Percentiles rank a stretch among this genome's conserved stretches.
phyloP scores from a whole-genome alignment of 108 stramenopile genomes.

The Fistulifera pelliculosa region DNA sequence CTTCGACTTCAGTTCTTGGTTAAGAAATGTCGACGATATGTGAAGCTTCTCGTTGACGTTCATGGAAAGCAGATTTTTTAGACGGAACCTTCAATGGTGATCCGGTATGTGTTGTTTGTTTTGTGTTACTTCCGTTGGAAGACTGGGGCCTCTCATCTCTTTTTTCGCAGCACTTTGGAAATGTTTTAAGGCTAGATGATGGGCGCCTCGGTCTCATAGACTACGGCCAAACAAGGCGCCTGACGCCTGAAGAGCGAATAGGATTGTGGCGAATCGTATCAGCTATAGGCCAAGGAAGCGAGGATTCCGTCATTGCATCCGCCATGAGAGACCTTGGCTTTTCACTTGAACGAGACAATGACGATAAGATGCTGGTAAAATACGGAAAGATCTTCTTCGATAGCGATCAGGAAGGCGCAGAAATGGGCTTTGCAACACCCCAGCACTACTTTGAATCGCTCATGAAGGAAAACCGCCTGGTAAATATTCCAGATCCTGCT shows the following conservation, averaged over 20 bases:
- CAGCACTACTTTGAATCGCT: constrained; percentile 49
- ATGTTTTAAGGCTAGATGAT: constrained; percentile 37
- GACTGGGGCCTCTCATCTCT: background rate
- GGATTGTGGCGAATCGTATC: constrained; percentile 40
- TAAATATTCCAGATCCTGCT: constrained; percentile 55
- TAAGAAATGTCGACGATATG: constrained; percentile 19
- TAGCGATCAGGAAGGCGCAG: constrained; percentile 36
- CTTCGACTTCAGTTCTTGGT: constrained; percentile 24
- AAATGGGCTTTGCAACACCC: constrained; percentile 47
- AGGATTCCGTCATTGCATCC: constrained; percentile 19
- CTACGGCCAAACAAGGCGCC: constrained; percentile 50
- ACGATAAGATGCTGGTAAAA: constrained; percentile 37
- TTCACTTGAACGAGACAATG: constrained; percentile 21
- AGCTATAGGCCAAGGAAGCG: constrained; percentile 22
- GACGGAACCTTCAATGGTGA: constrained; percentile 61
- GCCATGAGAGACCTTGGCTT: constrained; percentile 63
- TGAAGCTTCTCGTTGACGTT: constrained; percentile 50
- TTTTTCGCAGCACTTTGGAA: constrained; percentile 15
- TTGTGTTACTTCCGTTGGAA: no score
- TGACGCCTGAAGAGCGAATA: constrained; percentile 39
- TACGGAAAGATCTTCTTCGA: constrained; percentile 61
- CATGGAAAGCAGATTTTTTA: constrained; percentile 64
- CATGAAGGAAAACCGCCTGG: constrained; percentile 41
- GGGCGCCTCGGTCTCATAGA: constrained; percentile 63
- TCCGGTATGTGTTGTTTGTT: constrained; percentile 31